These are phyloP conservation scores for Trametopsis cervina DNA, from an alignment of 768 basidiomycete genomes.

Conservation along the genomic window DNA sequence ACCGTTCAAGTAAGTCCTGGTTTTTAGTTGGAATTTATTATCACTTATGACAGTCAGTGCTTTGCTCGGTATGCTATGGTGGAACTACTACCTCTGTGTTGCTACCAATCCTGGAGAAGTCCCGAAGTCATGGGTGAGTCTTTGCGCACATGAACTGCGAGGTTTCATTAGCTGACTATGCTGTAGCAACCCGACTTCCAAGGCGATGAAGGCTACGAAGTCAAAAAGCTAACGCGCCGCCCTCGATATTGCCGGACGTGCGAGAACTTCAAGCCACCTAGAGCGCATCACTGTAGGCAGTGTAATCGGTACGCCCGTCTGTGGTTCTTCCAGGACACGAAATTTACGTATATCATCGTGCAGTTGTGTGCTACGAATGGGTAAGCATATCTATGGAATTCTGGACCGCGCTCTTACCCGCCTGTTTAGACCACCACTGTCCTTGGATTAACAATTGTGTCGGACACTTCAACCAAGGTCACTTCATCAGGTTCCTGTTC, in stretches of 20 bases:
- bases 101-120: slow-evolving; percentile 80
- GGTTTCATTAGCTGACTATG: slow-evolving; percentile 2
- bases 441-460: slow-evolving; percentile 95
- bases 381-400: slow-evolving; percentile 44
- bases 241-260: slow-evolving; percentile 88
- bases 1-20: slow-evolving; percentile 79
- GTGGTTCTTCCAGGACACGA: too few species aligned
- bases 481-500: slow-evolving; percentile 88
- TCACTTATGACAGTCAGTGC: slow-evolving; percentile 37
- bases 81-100: slow-evolving; percentile 86
- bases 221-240: slow-evolving; percentile 78
- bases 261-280: slow-evolving; percentile 75
- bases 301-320: slow-evolving; percentile 61
- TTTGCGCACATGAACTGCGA: background rate
- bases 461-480: slow-evolving; percentile 84
- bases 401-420: slow-evolving; percentile 1
- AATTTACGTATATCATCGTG: background rate
- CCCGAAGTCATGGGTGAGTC: slow-evolving; percentile 68
- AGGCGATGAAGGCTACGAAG: slow-evolving; percentile 69
- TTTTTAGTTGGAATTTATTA: background rate
- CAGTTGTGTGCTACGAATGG: slow-evolving; percentile 88
- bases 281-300: slow-evolving; percentile 88
- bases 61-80: slow-evolving; percentile 70
- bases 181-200: slow-evolving; percentile 68
- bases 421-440: slow-evolving; percentile 71